These are phyloP conservation scores for Fusarium nurragi DNA, from an alignment of 2,329 filamentous ascomycete genomes.

Conservation along the genomic window DNA sequence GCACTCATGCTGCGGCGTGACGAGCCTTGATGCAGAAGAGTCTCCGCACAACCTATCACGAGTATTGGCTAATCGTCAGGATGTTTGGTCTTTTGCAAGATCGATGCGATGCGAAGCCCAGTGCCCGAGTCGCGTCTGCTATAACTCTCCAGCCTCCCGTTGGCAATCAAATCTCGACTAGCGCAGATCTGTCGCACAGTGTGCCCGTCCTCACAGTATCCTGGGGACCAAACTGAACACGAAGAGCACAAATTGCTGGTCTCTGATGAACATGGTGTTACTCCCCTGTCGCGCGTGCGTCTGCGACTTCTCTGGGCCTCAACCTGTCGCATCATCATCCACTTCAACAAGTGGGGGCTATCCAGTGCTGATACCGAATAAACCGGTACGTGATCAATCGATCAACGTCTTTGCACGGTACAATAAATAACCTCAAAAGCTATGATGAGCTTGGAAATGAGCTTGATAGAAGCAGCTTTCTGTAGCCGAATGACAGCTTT, in stretches of 20 bases:
- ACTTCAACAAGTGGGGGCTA: constrained; percentile 32
- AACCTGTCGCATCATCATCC: constrained; percentile 45
- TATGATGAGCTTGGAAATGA: not conserved
- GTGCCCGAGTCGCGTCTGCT: too few species aligned
- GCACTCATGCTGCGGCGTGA: constrained; percentile 43
- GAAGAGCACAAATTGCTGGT: constrained; percentile 33
- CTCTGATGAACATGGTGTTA: constrained; percentile 36
- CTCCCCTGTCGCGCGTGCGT: constrained; percentile 38
- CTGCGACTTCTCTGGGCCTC: constrained; percentile 33
- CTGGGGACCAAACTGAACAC: constrained; percentile 42
- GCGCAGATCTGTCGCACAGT: constrained; percentile 46
- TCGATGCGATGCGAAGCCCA: not conserved
- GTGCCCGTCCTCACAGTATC: constrained; percentile 19
- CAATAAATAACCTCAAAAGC: not conserved
- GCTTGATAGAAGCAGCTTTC: not conserved
- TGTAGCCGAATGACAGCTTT: not conserved
- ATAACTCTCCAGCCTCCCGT: constrained; percentile 31
- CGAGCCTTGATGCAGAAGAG: constrained; percentile 35
- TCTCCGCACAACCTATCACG: constrained; percentile 1
- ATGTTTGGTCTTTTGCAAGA: not conserved
- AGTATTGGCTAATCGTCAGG: not conserved
- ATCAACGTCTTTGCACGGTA: not conserved
- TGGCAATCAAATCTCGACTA: constrained; percentile 45
- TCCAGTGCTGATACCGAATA: constrained; percentile 18
- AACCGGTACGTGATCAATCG: constrained; percentile 19